Conservation (phyloP, 768 basidiomycete species). For the Paxillus involutus region DNA sequence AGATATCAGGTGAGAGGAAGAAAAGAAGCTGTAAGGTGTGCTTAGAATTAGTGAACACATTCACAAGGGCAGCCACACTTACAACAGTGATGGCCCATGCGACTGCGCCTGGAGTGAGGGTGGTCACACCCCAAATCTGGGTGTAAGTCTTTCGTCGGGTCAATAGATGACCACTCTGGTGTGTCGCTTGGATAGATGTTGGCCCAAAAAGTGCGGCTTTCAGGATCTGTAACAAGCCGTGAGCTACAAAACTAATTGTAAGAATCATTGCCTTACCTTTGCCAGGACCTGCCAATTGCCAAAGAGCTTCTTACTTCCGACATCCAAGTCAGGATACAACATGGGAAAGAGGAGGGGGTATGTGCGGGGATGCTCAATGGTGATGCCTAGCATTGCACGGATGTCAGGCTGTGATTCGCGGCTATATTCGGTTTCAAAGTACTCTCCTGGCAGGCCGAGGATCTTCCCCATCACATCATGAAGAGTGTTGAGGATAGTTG, state of each 20-base stretch:
- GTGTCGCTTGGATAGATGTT: background rate
- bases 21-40: background rate
- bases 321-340: background rate
- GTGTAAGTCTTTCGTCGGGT: background rate
- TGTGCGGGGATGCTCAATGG: background rate
- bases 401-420: background rate
- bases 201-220: background rate
- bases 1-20: background rate
- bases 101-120: background rate
- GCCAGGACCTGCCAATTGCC: background rate
- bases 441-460: background rate
- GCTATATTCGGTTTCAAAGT: background rate
- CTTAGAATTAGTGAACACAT: background rate
- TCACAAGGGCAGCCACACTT: background rate
- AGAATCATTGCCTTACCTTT: background rate
- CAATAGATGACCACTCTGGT: background rate
- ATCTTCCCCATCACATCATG: background rate
- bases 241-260: background rate
- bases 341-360: background rate
- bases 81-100: background rate
- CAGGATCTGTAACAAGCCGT: background rate
- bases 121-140: background rate
- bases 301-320: slow-evolving; percentile 1
- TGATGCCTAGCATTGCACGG: background rate
- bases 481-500: background rate